phyloP scores from a whole-genome alignment of 106 monocot species.

The Platanthera zijinensis region DNA sequence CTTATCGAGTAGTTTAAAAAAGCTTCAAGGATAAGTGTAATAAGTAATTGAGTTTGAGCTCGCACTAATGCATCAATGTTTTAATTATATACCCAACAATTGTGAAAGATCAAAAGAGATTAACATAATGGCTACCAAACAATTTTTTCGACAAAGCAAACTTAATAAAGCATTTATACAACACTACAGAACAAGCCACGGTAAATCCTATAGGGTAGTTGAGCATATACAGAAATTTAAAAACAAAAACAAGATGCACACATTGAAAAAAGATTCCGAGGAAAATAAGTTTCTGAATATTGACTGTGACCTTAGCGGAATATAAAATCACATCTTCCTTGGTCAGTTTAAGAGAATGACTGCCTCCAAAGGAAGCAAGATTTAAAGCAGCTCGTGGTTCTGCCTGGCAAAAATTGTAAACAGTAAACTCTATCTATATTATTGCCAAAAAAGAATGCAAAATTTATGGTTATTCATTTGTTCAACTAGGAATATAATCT shows the following conservation, averaged over 20 bases:
- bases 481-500: constrained; percentile 17
- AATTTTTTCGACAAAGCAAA: neutral
- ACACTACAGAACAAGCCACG: neutral
- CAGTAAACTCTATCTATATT: constrained; percentile 13
- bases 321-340: constrained; percentile 93
- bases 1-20: no score
- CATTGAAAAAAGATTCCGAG: neutral
- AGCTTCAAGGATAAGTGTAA: no score
- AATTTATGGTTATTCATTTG: neutral
- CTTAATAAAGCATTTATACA: neutral
- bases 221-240: neutral
- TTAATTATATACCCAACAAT: neutral
- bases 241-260: neutral
- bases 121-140: neutral
- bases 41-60: neutral
- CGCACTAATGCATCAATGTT: neutral
- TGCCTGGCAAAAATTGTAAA: constrained; percentile 55
- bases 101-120: neutral
- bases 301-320: constrained; percentile 79
- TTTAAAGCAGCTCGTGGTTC: constrained; percentile 97
- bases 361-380: constrained; percentile 97
- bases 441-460: neutral
- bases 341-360: constrained; percentile 78
- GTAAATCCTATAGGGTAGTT: neutral
- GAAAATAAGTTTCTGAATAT: neutral